Percentiles rank a stretch among this genome's conserved stretches.
phyloP scores from a whole-genome alignment of 345 rosid genomes.

The Combretum micranthum region DNA sequence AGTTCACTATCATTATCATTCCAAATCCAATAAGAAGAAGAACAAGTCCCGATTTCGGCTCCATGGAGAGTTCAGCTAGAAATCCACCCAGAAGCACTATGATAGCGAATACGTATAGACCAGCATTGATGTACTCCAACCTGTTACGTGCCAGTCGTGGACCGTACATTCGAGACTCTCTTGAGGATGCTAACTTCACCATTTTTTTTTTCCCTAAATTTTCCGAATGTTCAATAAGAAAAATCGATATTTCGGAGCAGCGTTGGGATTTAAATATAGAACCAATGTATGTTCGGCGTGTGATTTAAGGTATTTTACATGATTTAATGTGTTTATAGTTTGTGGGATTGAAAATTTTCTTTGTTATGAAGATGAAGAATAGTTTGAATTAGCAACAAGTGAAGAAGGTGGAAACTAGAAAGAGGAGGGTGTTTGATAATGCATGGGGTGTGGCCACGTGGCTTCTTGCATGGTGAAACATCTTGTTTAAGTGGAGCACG shows the following conservation, averaged over 20 bases:
- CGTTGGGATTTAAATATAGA: neutral
- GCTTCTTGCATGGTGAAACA: slow-evolving; percentile 31
- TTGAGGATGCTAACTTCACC: slow-evolving; percentile 88
- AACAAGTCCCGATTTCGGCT: slow-evolving; percentile 60
- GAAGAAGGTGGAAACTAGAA: slow-evolving; percentile 3
- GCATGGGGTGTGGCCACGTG: slow-evolving; percentile 27
- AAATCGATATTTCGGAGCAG: no score
- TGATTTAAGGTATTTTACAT: neutral
- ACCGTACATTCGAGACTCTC: slow-evolving; percentile 68
- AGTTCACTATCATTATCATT: slow-evolving; percentile 41
- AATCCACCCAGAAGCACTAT: slow-evolving; percentile 53
- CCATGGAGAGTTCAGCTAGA: slow-evolving; percentile 50
- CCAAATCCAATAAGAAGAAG: slow-evolving; percentile 49
- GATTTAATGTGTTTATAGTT: no score
- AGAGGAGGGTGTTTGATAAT: neutral
- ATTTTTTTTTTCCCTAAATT: slow-evolving; percentile 11
- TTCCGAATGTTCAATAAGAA: no score
- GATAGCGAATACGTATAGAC: slow-evolving; percentile 60
- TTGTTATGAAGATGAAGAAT: neutral
- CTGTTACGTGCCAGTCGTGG: slow-evolving; percentile 41
- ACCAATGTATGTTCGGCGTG: neutral
- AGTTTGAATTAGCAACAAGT: neutral
- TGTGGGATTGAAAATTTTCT: no score
- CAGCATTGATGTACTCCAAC: slow-evolving; percentile 74
- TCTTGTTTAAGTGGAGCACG: no score